Conservation (phyloP, 2,329 filamentous ascomycete species). For the Colletotrichum horii region DNA sequence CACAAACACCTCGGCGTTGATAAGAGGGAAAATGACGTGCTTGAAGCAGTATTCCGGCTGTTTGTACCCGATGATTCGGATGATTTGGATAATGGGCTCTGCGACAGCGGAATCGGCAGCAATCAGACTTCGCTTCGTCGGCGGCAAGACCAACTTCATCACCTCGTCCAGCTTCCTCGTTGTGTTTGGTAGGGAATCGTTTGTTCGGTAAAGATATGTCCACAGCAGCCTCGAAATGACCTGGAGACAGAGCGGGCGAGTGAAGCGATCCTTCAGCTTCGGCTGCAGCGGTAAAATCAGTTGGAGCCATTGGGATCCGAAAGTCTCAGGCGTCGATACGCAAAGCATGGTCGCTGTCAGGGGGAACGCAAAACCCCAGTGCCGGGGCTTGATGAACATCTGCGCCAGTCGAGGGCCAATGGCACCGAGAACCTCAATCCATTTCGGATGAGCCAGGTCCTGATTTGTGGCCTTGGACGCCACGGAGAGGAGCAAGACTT, state of each 20-base stretch:
- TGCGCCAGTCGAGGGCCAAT: constrained; percentile 80
- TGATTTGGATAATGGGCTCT: constrained; percentile 90
- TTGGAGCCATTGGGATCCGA: constrained; percentile 85
- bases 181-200: constrained; percentile 71
- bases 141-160: constrained; percentile 81
- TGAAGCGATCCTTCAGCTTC: constrained; percentile 82
- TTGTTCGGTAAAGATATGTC: constrained; percentile 89
- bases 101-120: constrained; percentile 84
- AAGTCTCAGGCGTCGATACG: constrained; percentile 83
- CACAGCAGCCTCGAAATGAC: constrained; percentile 90
- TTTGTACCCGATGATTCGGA: constrained; percentile 92
- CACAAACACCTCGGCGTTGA: constrained; percentile 89
- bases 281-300: constrained; percentile 78
- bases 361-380: constrained; percentile 90
- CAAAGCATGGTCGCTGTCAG: constrained; percentile 87
- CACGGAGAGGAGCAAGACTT: constrained; percentile 84
- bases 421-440: constrained; percentile 83
- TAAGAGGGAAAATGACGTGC: constrained; percentile 90
- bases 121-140: constrained; percentile 79
- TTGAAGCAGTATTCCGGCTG: constrained; percentile 93
- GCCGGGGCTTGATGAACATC: constrained; percentile 88
- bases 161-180: constrained; percentile 89
- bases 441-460: constrained; percentile 81
- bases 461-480: constrained; percentile 78
- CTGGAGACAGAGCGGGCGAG: constrained; percentile 81